Percentiles rank a stretch among this genome's conserved stretches.
Evolutionary conservation across 148 eudicot species (phyloP).

Genomic region (Chenopodium quinoa): DNA sequence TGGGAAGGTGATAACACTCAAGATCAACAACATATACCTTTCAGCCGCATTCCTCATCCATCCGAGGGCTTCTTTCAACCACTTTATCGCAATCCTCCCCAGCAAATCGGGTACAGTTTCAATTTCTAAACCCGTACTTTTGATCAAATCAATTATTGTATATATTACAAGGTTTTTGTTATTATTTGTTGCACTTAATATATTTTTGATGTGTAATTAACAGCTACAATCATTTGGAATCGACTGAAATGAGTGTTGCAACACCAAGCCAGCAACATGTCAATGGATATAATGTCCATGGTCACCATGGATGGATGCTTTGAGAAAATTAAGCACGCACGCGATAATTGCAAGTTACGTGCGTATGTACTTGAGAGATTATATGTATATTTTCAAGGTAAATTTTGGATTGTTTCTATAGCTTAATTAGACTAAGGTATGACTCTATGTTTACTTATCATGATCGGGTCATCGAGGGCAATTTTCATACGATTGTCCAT

Average conservation of each 20-base stretch:
- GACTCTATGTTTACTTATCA: not conserved
- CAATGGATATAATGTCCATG: constrained; percentile 39
- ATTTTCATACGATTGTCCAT: constrained; percentile 13
- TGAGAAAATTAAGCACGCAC: constrained; percentile 7
- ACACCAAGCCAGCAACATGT: constrained; percentile 37
- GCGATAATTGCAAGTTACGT: not conserved
- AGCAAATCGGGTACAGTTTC: constrained; percentile 39
- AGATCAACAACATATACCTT: constrained; percentile 35
- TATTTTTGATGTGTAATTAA: not conserved
- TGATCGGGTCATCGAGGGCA: constrained; percentile 10
- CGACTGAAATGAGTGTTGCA: constrained; percentile 29
- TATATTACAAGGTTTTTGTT: not conserved
- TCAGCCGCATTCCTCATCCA: constrained; percentile 29
- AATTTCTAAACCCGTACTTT: too few species aligned
- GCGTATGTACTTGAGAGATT: not conserved
- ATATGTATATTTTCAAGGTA: constrained; percentile 22
- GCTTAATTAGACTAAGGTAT: not conserved
- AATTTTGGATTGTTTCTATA: constrained; percentile 20
- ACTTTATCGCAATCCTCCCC: constrained; percentile 32
- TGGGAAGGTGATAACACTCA: constrained; percentile 46
- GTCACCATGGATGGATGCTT: constrained; percentile 54
- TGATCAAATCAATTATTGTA: too few species aligned
- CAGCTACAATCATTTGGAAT: constrained; percentile 37
- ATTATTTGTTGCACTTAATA: too few species aligned
- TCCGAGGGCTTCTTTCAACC: constrained; percentile 51